A percentile compares a stretch with the other conserved stretches of the same genome.
These are phyloP conservation scores for Berkeleyomyces rouxiae DNA, from an alignment of 2,329 filamentous ascomycete genomes.

Conservation along the genomic window DNA sequence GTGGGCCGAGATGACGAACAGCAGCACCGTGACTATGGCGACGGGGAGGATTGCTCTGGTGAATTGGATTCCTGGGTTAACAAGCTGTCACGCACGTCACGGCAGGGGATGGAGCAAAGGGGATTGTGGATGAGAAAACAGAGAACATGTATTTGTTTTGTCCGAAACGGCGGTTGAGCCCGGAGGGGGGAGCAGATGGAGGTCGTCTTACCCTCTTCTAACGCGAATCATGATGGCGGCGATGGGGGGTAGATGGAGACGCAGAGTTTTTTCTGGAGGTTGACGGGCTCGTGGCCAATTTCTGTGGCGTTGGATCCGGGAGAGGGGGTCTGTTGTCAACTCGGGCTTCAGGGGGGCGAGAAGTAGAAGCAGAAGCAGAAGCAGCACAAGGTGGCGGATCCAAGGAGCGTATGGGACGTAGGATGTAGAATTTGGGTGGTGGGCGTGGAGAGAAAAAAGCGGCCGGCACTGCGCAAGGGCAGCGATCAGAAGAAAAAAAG, in stretches of 20 bases:
- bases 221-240: slow-evolving; percentile 9
- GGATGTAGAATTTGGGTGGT: neutral
- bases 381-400: neutral
- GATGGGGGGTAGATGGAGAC: neutral
- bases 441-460: neutral
- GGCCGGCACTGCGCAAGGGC: neutral
- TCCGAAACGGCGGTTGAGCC: too few relatives aligned
- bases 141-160: too few relatives aligned
- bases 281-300: neutral
- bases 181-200: too few relatives aligned
- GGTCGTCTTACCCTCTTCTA: slow-evolving; percentile 9
- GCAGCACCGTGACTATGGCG: slow-evolving; percentile 9
- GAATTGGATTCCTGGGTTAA: neutral
- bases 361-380: neutral
- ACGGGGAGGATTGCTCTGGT: slow-evolving; percentile 8
- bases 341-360: neutral
- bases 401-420: neutral
- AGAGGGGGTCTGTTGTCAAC: neutral
- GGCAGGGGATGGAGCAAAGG: neutral
- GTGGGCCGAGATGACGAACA: slow-evolving; percentile 12
- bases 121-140: neutral
- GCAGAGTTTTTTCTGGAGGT: neutral
- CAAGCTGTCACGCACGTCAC: neutral
- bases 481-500: neutral
- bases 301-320: too few relatives aligned